Conservation (phyloP, 306 rosid genomes). For the Trichosanthes cucumerina region DNA sequence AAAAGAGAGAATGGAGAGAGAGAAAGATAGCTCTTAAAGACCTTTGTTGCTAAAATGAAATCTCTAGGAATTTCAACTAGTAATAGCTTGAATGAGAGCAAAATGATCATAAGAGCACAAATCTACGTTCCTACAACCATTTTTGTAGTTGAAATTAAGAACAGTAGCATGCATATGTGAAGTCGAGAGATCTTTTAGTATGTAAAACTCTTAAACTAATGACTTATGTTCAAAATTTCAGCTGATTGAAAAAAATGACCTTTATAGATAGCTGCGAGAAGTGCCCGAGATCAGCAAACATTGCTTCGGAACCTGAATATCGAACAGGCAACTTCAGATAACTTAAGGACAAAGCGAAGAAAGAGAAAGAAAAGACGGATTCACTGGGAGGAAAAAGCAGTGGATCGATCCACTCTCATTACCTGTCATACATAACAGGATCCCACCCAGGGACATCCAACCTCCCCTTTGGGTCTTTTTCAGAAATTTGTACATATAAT, state of each 20-base stretch:
- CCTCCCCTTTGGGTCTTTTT: constrained; percentile 74
- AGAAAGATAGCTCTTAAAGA: not conserved
- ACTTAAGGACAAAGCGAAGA: not conserved
- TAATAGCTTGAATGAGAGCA: not conserved
- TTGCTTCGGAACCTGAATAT: constrained; percentile 90
- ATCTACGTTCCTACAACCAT: not conserved
- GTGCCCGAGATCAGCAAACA: constrained; percentile 96
- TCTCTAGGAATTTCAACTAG: not conserved
- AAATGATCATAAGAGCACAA: not conserved
- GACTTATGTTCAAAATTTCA: not conserved
- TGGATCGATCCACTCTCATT: constrained; percentile 10
- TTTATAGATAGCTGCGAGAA: constrained; percentile 40
- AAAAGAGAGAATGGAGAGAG: not conserved
- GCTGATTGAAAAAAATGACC: constrained; percentile 7
- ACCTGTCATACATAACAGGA: constrained; percentile 86
- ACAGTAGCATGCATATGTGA: not conserved
- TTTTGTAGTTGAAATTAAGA: not conserved
- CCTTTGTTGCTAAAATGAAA: not conserved
- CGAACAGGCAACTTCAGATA: constrained; percentile 14
- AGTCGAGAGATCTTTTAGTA: not conserved
- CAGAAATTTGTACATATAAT: constrained; percentile 82
- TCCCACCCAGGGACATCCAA: constrained; percentile 96
- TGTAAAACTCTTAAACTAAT: not conserved
- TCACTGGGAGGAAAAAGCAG: not conserved
- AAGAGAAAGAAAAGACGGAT: not conserved